phyloP scores from a whole-genome alignment of 768 basidiomycete genomes.

The Mycena olivaceomarginata region DNA sequence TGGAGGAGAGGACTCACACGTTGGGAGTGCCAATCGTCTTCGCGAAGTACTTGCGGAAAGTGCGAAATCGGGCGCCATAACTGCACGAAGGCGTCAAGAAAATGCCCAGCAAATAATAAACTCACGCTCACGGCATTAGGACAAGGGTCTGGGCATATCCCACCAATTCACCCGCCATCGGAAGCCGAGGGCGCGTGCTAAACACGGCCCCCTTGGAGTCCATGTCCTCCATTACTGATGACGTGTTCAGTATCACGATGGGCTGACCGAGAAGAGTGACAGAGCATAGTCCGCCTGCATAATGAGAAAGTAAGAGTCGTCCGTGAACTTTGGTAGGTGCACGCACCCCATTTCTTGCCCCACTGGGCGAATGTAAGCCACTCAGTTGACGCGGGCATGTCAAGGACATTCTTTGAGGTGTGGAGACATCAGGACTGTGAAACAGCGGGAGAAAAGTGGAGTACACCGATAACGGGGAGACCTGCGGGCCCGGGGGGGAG shows the following conservation, averaged over 20 bases:
- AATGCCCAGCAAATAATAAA: background rate
- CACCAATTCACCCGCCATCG: slow-evolving; percentile 71
- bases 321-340: background rate
- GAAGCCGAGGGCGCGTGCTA: slow-evolving; percentile 67
- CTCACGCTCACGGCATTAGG: slow-evolving; percentile 52
- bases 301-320: background rate
- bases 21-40: slow-evolving; percentile 61
- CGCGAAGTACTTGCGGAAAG: slow-evolving; percentile 66
- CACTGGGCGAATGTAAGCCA: slow-evolving; percentile 72
- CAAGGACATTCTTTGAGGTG: slow-evolving; percentile 63
- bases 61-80: slow-evolving; percentile 65
- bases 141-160: slow-evolving; percentile 70
- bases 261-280: slow-evolving; percentile 65
- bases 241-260: slow-evolving; percentile 70
- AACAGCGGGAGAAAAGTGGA: slow-evolving; percentile 7
- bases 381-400: slow-evolving; percentile 65
- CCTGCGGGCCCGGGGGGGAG: slow-evolving; percentile 65
- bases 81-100: slow-evolving; percentile 6
- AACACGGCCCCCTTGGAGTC: slow-evolving; percentile 69
- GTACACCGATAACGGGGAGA: slow-evolving; percentile 64
- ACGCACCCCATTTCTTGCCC: slow-evolving; percentile 71
- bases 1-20: slow-evolving; percentile 27
- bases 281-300: slow-evolving; percentile 59
- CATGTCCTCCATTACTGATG: slow-evolving; percentile 64
- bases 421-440: slow-evolving; percentile 1